Percentiles rank a stretch among this genome's conserved stretches.
These are phyloP conservation scores for Ustilago shanxiensis DNA, from an alignment of 1,284 basidiomycete genomes.

Conservation along the genomic window DNA sequence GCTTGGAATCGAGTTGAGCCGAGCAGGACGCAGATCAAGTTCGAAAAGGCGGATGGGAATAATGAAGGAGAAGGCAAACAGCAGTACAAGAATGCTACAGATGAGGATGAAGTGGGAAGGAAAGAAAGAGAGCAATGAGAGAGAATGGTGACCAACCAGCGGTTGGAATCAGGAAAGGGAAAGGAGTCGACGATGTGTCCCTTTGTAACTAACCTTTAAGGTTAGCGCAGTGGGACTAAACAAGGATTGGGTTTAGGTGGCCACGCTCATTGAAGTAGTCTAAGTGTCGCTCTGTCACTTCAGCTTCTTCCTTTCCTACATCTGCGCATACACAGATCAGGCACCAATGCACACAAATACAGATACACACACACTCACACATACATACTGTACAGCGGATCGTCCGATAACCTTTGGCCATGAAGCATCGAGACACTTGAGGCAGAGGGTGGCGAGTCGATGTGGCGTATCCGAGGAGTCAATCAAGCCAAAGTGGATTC, in stretches of 20 bases:
- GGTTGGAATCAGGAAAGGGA: conserved; percentile 13
- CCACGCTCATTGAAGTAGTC: neutral
- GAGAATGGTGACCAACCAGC: conserved; percentile 20
- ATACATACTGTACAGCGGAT: neutral
- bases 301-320: neutral
- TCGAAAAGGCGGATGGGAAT: neutral
- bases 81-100: conserved; percentile 18
- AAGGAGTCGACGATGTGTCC: conserved; percentile 9
- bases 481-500: neutral
- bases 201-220: conserved; percentile 29
- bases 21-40: conserved; percentile 9
- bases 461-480: conserved; percentile 25
- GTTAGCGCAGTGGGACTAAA: conserved; percentile 5
- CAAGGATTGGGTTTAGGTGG: neutral
- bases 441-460: conserved; percentile 4
- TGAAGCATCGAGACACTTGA: neutral
- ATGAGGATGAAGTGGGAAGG: conserved; percentile 4
- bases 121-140: neutral
- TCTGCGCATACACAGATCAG: conserved; percentile 25
- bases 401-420: neutral
- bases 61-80: conserved; percentile 8
- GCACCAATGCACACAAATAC: conserved; percentile 19
- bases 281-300: neutral
- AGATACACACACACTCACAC: neutral
- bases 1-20: neutral